A percentile compares a stretch with the other conserved stretches of the same genome.
Evolutionary conservation across 176 grass and related monocot species (phyloP).

Genomic region (Tillandsia fasciculata): DNA sequence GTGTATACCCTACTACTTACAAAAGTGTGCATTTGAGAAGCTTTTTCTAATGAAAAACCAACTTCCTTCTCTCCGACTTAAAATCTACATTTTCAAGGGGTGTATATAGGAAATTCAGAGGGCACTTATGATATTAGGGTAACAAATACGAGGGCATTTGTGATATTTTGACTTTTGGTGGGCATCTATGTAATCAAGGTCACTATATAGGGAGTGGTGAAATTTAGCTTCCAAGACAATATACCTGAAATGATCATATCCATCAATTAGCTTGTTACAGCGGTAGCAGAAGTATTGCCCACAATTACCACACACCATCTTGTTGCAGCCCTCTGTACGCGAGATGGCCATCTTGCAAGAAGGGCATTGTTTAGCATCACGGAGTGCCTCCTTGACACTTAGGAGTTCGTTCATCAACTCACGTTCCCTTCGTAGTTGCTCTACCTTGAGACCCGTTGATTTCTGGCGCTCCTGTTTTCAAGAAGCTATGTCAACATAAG

Average conservation of each 20-base stretch:
- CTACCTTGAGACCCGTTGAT: constrained; percentile 9
- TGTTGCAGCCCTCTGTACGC: constrained; percentile 77
- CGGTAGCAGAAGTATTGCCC: constrained; percentile 59
- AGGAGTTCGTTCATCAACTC: constrained; percentile 51
- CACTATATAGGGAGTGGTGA: too few relatives aligned
- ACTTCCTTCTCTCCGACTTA: background rate
- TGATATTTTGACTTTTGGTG: too few relatives aligned
- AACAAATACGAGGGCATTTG: too few relatives aligned
- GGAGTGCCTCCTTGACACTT: constrained; percentile 55
- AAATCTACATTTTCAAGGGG: background rate
- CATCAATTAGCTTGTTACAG: constrained; percentile 57
- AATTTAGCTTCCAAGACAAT: constrained; percentile 2
- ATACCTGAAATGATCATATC: constrained; percentile 78
- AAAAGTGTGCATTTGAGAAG: background rate
- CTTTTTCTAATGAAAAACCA: constrained; percentile 1
- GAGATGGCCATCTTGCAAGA: constrained; percentile 72
- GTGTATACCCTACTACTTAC: background rate
- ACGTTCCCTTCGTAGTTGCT: constrained; percentile 25
- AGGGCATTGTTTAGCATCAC: constrained; percentile 62
- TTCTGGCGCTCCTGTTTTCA: constrained; percentile 37
- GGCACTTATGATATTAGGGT: too few relatives aligned
- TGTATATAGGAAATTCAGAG: too few relatives aligned
- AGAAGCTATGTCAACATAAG: constrained; percentile 16
- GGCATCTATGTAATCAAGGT: too few relatives aligned
- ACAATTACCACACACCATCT: constrained; percentile 62